Conservation (phyloP, 805 yeast genomes). For the Hanseniaspora vineae region DNA sequence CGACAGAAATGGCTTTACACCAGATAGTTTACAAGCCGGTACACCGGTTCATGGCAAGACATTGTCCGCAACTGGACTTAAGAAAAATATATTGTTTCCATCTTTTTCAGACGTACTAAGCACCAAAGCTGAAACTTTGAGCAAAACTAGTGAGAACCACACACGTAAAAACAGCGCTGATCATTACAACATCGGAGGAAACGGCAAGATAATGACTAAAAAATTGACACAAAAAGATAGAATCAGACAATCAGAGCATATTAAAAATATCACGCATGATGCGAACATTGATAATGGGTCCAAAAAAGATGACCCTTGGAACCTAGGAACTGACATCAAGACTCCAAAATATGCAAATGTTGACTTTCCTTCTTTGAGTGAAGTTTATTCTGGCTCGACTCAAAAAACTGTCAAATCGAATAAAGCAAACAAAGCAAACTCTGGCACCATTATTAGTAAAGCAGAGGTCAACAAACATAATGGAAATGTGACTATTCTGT, state of each 20-base stretch:
- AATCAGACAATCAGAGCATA: background rate
- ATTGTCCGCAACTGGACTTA: too few species aligned
- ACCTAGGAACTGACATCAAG: background rate
- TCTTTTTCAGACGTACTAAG: background rate
- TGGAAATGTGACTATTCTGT: background rate
- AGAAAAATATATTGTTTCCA: background rate
- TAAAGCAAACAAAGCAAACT: background rate
- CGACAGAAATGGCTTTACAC: too few species aligned
- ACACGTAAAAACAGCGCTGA: too few species aligned
- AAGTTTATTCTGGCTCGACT: background rate
- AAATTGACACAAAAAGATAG: background rate
- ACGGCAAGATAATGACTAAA: background rate
- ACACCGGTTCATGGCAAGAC: too few species aligned
- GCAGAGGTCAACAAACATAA: background rate
- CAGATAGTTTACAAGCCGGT: too few species aligned
- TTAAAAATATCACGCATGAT: too few species aligned
- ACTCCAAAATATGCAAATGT: background rate
- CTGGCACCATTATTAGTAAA: too few species aligned
- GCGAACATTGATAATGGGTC: background rate
- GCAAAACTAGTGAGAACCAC: too few species aligned
- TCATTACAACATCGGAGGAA: too few species aligned
- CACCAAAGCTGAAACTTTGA: background rate
- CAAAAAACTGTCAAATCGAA: background rate
- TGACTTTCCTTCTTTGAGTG: background rate
- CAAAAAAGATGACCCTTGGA: background rate